Base-by-base conservation (phyloP, 2,329 filamentous ascomycete species). In the Orbilia javanica region DNA sequence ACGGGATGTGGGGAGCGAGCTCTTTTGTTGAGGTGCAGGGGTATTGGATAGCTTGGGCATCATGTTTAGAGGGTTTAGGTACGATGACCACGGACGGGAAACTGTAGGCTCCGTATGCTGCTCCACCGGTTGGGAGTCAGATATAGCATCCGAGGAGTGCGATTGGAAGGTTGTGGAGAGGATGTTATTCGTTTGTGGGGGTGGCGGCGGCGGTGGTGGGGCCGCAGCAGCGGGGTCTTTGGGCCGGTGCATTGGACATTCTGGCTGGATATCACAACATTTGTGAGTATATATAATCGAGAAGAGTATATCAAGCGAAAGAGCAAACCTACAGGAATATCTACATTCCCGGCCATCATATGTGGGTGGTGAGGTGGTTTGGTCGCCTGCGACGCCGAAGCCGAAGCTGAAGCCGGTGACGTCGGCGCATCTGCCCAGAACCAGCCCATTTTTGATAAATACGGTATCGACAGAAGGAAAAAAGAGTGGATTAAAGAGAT, bases 1-100 rank as follows among this genome's bases (percentile, higher is more conserved):
- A 81, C 96, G 92, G 5, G 90, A 88, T 1, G 94, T 92, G 0
- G 94, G 92, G 0, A 99, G 89, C 25, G 88, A 86, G 27, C 92
- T 85, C 3, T 89, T 88, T 84, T 99, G 96, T 79, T 92, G 87
- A 0, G 89, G 86, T 1, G 93, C 90, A 60, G 89, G 92, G 31
- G 90, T 88, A 85, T 98, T 95, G 5, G 94, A 95, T 53, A 98
- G 87, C 79, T 91, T 89, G 46, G 89, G 87, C 95, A 99, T 99
- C 87, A 95, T 97, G 86, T 99, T 99, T 66, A 99, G 88, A 4
- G 91, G 91, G 82, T 93, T 93, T 50, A 92, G 85, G 81, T 90
- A 77, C n/a, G 90, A 89, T 71, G 90, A 85, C 44, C 88, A 88
- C 0, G 89, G 89, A 48, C 85, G 83, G 39, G 82, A 80, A 44